A percentile compares a stretch with the other conserved stretches of the same genome.
Evolutionary conservation across 345 rosid species (phyloP).

Genomic region (Isatis tinctoria): DNA sequence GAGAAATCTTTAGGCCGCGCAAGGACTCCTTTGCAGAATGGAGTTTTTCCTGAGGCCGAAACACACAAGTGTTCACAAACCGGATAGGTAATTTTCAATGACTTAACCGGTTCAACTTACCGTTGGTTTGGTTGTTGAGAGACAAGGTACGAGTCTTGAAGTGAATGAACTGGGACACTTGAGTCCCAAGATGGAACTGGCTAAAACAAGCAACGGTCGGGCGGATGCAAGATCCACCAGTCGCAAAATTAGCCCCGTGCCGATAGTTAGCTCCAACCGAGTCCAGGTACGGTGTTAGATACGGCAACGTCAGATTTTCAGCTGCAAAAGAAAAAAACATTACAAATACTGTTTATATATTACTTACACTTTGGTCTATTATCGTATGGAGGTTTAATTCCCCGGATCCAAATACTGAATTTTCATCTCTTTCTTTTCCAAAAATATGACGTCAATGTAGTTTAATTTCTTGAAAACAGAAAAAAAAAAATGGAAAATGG

Average conservation of each 20-base stretch:
- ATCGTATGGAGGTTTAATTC: too few species aligned
- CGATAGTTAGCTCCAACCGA: slow-evolving; percentile 57
- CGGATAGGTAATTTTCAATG: neutral
- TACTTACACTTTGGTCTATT: neutral
- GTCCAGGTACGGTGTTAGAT: slow-evolving; percentile 62
- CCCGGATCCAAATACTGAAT: neutral
- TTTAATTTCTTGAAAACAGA: neutral
- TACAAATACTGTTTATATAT: neutral
- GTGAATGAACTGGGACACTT: slow-evolving; percentile 53
- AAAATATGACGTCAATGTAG: neutral
- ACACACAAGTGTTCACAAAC: too few species aligned
- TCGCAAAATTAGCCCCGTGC: slow-evolving; percentile 73
- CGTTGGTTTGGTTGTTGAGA: slow-evolving; percentile 35
- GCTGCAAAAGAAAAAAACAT: slow-evolving; percentile 30
- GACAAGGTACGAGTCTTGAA: slow-evolving; percentile 48
- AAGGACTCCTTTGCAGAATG: slow-evolving; percentile 37
- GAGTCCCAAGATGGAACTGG: slow-evolving; percentile 58
- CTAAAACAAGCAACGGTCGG: slow-evolving; percentile 50
- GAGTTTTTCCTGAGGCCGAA: neutral
- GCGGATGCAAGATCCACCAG: slow-evolving; percentile 67
- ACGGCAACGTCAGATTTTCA: slow-evolving; percentile 54
- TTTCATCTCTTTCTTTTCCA: neutral
- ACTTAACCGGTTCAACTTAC: slow-evolving; percentile 23
- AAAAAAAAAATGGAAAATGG: neutral
- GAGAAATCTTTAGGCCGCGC: slow-evolving; percentile 70